Conservation (phyloP, 192 early-diverging fungal species). For the Entophlyctis luteolus region DNA sequence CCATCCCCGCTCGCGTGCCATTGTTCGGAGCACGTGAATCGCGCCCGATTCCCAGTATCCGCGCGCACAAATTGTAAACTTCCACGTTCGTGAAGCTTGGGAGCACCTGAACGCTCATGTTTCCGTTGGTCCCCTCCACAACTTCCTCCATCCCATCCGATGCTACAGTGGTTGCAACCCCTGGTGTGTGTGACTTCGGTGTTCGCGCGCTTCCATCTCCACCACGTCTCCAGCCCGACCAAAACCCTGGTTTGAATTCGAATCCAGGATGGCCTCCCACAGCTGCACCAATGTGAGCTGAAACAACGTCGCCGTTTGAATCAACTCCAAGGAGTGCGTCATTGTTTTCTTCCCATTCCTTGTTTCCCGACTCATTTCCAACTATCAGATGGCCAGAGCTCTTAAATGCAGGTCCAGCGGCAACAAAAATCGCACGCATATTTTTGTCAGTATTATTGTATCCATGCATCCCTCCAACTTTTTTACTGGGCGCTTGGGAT, state of each 20-base stretch:
- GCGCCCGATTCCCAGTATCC: constrained; percentile 24
- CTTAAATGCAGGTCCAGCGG: constrained; percentile 69
- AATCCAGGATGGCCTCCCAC: neutral
- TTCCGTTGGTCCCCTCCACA: neutral
- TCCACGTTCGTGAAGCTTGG: constrained; percentile 30
- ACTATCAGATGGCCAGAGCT: constrained; percentile 79
- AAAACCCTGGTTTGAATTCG: neutral
- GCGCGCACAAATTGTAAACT: neutral
- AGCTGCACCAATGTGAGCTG: constrained; percentile 2
- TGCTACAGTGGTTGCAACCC: neutral
- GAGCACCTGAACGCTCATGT: constrained; percentile 8
- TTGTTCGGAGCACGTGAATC: constrained; percentile 66
- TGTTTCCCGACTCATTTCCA: constrained; percentile 60
- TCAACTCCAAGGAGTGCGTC: neutral
- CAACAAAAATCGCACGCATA: constrained; percentile 88
- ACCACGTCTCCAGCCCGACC: neutral
- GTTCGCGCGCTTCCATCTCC: neutral
- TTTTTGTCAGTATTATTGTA: constrained; percentile 71
- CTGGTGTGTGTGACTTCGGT: neutral
- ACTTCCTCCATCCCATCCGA: neutral
- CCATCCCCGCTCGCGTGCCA: constrained; percentile 47
- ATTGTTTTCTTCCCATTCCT: neutral
- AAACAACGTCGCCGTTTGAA: neutral
- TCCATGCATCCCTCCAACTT: constrained; percentile 64
- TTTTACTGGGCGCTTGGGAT: neutral